Percentiles rank a stretch among this genome's conserved stretches.
phyloP scores from a whole-genome alignment of 2,329 filamentous ascomycete species.

The Lasiodiplodia gonubiensis region DNA sequence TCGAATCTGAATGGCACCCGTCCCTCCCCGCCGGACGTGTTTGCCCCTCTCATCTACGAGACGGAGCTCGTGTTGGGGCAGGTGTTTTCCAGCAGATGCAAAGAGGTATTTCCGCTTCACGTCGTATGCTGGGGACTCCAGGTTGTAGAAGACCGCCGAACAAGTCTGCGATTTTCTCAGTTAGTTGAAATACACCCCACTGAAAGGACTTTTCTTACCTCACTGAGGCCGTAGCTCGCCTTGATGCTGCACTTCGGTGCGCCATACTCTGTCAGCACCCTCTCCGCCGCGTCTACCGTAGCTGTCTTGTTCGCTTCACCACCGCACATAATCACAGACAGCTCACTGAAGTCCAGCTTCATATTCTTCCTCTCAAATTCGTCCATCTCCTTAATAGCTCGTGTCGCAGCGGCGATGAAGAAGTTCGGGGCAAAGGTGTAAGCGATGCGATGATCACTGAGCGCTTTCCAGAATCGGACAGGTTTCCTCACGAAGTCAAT shows the following conservation, averaged over 20 bases:
- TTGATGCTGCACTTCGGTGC: slow-evolving; percentile 32
- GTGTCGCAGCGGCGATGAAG: slow-evolving; percentile 39
- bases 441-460: slow-evolving; percentile 50
- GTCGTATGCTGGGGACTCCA: slow-evolving; percentile 51
- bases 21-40: background rate
- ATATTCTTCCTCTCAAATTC: slow-evolving; percentile 6
- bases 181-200: too few relatives aligned
- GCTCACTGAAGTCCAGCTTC: slow-evolving; percentile 28
- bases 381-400: slow-evolving; percentile 15
- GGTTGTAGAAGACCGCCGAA: slow-evolving; percentile 45
- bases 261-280: slow-evolving; percentile 41
- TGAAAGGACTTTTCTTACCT: background rate
- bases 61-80: slow-evolving; percentile 24
- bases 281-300: slow-evolving; percentile 40
- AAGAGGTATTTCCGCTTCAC: slow-evolving; percentile 37
- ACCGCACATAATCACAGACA: slow-evolving; percentile 49
- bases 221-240: slow-evolving; percentile 25
- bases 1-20: slow-evolving; percentile 32
- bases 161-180: slow-evolving; percentile 11
- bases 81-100: slow-evolving; percentile 45
- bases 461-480: slow-evolving; percentile 46
- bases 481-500: slow-evolving; percentile 51
- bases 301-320: slow-evolving; percentile 54
- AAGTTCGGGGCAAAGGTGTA: slow-evolving; percentile 56
- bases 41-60: slow-evolving; percentile 8